Evolutionary conservation across 2,329 filamentous ascomycete species (phyloP).

Genomic region (Fusarium nisikadoi): DNA sequence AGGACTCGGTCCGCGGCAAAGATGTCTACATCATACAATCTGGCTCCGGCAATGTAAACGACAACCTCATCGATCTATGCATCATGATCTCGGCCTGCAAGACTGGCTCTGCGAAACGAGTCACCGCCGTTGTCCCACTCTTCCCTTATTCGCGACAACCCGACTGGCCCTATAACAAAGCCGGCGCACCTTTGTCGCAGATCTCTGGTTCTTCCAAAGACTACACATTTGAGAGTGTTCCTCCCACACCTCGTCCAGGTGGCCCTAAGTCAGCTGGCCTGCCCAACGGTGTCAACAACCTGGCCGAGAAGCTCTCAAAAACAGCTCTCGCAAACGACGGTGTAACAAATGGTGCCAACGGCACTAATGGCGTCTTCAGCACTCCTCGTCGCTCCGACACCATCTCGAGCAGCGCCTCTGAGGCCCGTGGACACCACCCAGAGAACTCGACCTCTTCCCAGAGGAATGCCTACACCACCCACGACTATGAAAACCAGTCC

Average conservation of each 20-base stretch:
- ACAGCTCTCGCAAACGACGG: constrained; percentile 65
- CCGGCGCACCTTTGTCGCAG: constrained; percentile 86
- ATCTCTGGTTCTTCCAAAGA: constrained; percentile 61
- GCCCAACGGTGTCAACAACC: constrained; percentile 71
- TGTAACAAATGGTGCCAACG: constrained; percentile 41
- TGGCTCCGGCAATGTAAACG: constrained; percentile 91
- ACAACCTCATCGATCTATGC: constrained; percentile 94
- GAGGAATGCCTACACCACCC: constrained; percentile 65
- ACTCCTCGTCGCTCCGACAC: constrained; percentile 51
- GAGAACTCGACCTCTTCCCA: constrained; percentile 55
- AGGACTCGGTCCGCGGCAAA: constrained; percentile 96
- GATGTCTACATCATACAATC: constrained; percentile 99
- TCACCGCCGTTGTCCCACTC: constrained; percentile 92
- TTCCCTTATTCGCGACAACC: constrained; percentile 98
- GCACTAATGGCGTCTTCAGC: constrained; percentile 45
- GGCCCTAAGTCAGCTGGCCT: constrained; percentile 73
- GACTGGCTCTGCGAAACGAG: constrained; percentile 87
- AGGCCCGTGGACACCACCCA: constrained; percentile 51
- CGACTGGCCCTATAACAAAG: constrained; percentile 96
- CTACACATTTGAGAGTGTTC: constrained; percentile 92
- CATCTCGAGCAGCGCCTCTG: constrained; percentile 48
- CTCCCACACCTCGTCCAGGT: constrained; percentile 82
- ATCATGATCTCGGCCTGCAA: constrained; percentile 99
- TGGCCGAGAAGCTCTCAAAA: constrained; percentile 79
- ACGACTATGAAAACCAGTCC: constrained; percentile 71